Evolutionary conservation across 1,284 basidiomycete genomes (phyloP), one percentile per base, ranked within the genome.

Genomic region (Sporisorium reilianum): DNA sequence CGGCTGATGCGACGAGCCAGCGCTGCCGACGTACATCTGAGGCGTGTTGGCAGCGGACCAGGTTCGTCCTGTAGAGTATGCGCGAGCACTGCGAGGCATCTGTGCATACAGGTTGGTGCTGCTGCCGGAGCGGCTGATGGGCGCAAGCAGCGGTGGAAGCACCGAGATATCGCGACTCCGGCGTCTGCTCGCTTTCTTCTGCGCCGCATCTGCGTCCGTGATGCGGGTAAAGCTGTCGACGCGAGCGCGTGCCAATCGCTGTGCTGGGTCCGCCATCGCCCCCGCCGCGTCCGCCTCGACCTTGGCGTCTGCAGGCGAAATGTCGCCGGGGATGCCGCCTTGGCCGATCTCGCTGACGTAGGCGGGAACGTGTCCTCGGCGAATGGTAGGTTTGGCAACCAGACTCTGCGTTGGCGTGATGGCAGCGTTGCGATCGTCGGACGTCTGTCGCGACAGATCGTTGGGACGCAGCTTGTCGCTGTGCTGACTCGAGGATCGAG

Each of bases 311-410:
- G 58, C 66, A 0, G 42, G 34, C 16, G 38, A 58, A 18, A 73
- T 52, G 22, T 81, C 80, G 34, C 78, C 80, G 5, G 78, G 78
- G 23, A 80, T 81, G 28, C 59, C 64, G 5, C 80, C 78, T 23
- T 76, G 78, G 6, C 78, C 78, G 36, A 80, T 73, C 71, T 80
- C 80, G 34, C 62, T 57, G 10, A 79, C 77, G 44, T 65, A 81
- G 25, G 78, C 76, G 18, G 80, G 80, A 2, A 81, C 77, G 34
- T 64, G 62, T 6, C 80, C 80, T 14, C 80, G 64, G n/a, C 68
- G 73, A 14, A 69, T 78, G 18, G 64, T 75, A 8, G 80, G 80
- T 45, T 71, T 78, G 44, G 75, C 65, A 0, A 79, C 63, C 18
- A 75, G 62, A 26, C 73, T 78, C 55, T 78, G 76, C 20, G 76